Conservation (phyloP, 2,329 filamentous ascomycete genomes). For the Fusarium temperatum region DNA sequence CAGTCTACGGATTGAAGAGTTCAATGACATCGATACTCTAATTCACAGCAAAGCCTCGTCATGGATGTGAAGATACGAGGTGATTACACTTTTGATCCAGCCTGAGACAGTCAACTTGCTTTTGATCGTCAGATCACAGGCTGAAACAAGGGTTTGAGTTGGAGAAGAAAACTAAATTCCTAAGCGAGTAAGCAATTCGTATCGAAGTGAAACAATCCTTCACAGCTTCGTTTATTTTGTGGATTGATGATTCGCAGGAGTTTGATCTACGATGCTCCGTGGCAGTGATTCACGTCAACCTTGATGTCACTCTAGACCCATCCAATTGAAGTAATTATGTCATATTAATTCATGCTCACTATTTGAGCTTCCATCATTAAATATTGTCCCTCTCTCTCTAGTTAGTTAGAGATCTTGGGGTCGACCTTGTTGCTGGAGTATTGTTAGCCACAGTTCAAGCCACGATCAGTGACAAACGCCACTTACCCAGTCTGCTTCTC, state of each 20-base stretch:
- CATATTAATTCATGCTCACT: conserved; percentile 34
- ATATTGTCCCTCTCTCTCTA: conserved; percentile 10
- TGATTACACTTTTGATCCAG: neutral
- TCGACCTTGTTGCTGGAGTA: conserved; percentile 34
- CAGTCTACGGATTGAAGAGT: neutral
- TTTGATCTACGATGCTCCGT: neutral
- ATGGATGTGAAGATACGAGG: neutral
- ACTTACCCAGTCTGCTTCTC: conserved; percentile 52
- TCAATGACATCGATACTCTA: neutral
- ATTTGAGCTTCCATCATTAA: conserved; percentile 19
- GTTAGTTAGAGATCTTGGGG: conserved; percentile 50
- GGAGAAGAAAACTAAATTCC: neutral
- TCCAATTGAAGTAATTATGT: neutral
- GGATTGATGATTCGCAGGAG: neutral
- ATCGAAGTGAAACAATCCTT: neutral
- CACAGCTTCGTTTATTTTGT: neutral
- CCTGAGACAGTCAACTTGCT: neutral
- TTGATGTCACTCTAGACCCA: neutral
- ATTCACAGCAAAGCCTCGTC: neutral
- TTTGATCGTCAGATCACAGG: neutral
- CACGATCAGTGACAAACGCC: neutral
- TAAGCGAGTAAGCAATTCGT: conserved; percentile 9
- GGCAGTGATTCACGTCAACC: neutral
- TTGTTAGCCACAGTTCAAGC: conserved; percentile 2
- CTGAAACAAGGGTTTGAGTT: neutral